These are phyloP conservation scores for Flaveria trinervia DNA, from an alignment of 129 eudicot genomes.

Conservation along the genomic window DNA sequence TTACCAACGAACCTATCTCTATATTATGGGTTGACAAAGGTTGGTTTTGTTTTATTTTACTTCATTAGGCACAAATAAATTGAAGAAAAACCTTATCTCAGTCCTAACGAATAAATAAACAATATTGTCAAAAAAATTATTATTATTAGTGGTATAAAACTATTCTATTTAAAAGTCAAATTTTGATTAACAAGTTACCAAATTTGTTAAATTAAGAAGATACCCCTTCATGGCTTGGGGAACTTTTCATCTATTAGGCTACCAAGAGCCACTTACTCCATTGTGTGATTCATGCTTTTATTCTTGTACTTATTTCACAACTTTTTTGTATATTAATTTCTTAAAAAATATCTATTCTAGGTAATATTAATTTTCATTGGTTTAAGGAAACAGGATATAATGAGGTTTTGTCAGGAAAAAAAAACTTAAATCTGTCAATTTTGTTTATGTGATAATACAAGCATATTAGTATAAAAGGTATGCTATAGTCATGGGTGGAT, in stretches of 20 bases:
- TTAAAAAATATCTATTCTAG: neutral
- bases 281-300: constrained; percentile 7
- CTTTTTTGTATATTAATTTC: neutral
- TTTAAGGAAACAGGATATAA: neutral
- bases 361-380: neutral
- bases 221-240: constrained; percentile 7
- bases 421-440: too few species aligned
- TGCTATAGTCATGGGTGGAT: too few species aligned
- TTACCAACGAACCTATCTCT: too few species aligned
- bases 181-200: neutral
- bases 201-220: constrained; percentile 23
- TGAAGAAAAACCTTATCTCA: too few species aligned
- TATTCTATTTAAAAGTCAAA: neutral
- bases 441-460: neutral
- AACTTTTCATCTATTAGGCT: neutral
- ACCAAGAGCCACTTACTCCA: constrained; percentile 22
- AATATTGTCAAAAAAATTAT: neutral
- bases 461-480: too few species aligned
- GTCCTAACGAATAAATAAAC: neutral
- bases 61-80: neutral
- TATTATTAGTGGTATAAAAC: neutral
- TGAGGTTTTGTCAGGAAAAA: too few species aligned
- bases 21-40: neutral
- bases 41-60: neutral
- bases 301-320: neutral